phyloP scores from a whole-genome alignment of 306 rosid species.

The Ziziphus jujuba region DNA sequence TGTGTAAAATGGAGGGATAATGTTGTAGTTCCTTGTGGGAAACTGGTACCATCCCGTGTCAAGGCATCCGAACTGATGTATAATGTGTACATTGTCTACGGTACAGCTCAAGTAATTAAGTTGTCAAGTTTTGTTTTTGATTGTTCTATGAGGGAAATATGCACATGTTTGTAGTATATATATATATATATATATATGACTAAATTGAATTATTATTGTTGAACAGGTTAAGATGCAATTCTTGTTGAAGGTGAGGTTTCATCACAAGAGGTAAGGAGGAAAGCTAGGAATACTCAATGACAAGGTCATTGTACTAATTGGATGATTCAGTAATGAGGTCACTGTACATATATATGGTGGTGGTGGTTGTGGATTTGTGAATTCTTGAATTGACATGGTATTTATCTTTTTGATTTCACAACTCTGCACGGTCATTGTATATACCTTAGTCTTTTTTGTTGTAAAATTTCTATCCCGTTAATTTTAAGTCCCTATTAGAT shows the following conservation, averaged over 20 bases:
- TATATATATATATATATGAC: not conserved
- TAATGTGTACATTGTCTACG: slow-evolving; percentile 89
- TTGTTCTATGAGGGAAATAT: no score
- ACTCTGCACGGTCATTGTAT: slow-evolving; percentile 38
- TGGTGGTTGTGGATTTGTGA: slow-evolving; percentile 29
- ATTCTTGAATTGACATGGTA: slow-evolving; percentile 25
- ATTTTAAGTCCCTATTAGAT: no score
- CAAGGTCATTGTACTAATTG: slow-evolving; percentile 28
- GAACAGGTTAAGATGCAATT: slow-evolving; percentile 90
- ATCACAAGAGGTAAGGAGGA: slow-evolving; percentile 66
- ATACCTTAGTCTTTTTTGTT: slow-evolving; percentile 28
- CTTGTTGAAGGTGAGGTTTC: slow-evolving; percentile 90
- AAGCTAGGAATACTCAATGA: slow-evolving; percentile 23
- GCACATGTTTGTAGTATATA: no score
- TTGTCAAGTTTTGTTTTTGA: slow-evolving; percentile 21
- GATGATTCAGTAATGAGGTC: no score
- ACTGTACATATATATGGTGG: not conserved
- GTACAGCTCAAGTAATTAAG: slow-evolving; percentile 78
- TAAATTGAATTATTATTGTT: slow-evolving; percentile 4
- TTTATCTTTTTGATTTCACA: not conserved
- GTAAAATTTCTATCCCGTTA: no score
- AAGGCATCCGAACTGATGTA: slow-evolving; percentile 83
- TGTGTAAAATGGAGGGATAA: slow-evolving; percentile 70
- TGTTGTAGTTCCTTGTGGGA: slow-evolving; percentile 88
- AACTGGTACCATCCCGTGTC: slow-evolving; percentile 73